Evolutionary conservation across 2,329 filamentous ascomycete species (phyloP).

Genomic region (Hypoxylon sp.): DNA sequence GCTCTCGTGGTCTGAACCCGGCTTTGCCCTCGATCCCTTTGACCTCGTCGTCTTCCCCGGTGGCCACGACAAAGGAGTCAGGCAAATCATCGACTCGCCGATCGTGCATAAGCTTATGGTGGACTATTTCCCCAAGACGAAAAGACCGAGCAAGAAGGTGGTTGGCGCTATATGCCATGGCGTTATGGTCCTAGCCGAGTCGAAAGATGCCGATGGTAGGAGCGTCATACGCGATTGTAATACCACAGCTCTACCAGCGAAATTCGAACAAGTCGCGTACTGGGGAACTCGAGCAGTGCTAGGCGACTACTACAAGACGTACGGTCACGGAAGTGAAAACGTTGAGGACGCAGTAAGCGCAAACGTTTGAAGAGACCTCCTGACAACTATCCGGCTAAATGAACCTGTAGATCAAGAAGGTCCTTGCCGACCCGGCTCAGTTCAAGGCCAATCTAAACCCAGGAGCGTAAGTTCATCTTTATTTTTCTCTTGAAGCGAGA

Average conservation of each 20-base stretch:
- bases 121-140: constrained; percentile 64
- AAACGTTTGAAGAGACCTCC: background rate
- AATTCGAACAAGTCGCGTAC: constrained; percentile 65
- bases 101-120: constrained; percentile 61
- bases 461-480: constrained; percentile 57
- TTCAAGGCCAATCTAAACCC: constrained; percentile 62
- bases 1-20: constrained; percentile 61
- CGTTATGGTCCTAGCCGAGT: constrained; percentile 64
- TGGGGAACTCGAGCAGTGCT: constrained; percentile 64
- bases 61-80: constrained; percentile 67
- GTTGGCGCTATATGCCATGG: constrained; percentile 68
- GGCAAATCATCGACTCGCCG: constrained; percentile 65
- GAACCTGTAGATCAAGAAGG: constrained; percentile 59
- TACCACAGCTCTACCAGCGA: constrained; percentile 65
- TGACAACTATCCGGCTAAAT: constrained; percentile 28
- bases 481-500: background rate
- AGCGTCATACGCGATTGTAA: constrained; percentile 63
- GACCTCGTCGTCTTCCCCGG: constrained; percentile 67
- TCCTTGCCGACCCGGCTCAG: constrained; percentile 60
- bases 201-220: constrained; percentile 58
- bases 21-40: constrained; percentile 62
- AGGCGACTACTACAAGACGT: constrained; percentile 71
- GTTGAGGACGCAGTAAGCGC: constrained; percentile 62
- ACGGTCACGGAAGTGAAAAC: constrained; percentile 64
- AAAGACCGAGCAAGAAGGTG: constrained; percentile 60